Evolutionary conservation across 2,329 filamentous ascomycete genomes (phyloP).

Genomic region (Tolypocladium tropicale): DNA sequence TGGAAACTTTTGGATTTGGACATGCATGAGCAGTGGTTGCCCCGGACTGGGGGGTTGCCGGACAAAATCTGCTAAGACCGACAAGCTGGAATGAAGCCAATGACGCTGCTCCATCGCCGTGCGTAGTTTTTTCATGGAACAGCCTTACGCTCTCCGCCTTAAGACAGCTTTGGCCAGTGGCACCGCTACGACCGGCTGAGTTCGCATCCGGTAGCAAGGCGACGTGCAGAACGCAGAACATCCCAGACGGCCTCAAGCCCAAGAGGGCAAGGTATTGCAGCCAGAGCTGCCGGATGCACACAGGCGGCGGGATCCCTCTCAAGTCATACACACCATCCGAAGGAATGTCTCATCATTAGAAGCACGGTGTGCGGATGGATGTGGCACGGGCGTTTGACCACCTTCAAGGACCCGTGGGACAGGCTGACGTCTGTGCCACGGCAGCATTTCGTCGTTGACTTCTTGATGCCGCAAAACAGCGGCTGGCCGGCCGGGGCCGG

Average conservation of each 20-base stretch:
- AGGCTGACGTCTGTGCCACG: neutral
- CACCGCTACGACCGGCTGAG: neutral
- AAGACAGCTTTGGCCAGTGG: neutral
- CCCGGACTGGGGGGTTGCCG: too few species aligned
- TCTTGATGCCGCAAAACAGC: neutral
- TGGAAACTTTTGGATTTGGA: neutral
- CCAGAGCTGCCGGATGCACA: neutral
- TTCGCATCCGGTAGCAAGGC: neutral
- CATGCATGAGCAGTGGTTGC: too few species aligned
- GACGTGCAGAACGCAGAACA: neutral
- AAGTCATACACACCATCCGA: neutral
- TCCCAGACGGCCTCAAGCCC: neutral
- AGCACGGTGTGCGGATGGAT: neutral
- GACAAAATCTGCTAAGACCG: neutral
- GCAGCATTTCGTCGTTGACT: neutral
- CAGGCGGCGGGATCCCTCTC: neutral
- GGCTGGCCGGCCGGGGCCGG: neutral
- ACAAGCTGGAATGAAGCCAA: neutral
- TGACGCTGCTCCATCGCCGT: neutral
- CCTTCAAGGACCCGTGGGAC: neutral
- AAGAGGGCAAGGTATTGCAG: neutral
- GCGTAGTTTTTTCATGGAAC: too few species aligned
- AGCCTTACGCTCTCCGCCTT: neutral
- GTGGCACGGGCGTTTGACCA: neutral
- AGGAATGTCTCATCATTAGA: conserved; percentile 1